A percentile compares a stretch with the other conserved stretches of the same genome.
Evolutionary conservation across 163 green algal species (phyloP).

Genomic region (Chlorella variabilis): DNA sequence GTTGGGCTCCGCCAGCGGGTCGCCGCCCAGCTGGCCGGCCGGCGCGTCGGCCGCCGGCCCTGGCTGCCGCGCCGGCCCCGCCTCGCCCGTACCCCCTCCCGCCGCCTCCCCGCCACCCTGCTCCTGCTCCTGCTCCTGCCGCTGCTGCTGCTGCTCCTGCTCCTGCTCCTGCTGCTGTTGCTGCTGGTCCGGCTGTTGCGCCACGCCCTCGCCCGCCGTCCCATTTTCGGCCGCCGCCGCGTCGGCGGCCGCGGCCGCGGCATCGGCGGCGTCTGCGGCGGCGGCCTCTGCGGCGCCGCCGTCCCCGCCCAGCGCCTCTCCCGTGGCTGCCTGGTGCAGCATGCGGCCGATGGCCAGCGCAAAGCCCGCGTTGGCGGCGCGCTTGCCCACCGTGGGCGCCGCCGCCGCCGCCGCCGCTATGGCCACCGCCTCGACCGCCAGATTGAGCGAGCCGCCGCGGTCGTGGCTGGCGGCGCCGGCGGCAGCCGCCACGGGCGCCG

Average conservation of each 20-base stretch:
- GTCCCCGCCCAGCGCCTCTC: slow-evolving; percentile 6
- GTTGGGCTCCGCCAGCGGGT: not conserved
- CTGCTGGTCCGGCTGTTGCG: no score
- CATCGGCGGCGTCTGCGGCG: not conserved
- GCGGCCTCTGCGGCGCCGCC: no score
- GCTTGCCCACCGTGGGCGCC: slow-evolving; percentile 27
- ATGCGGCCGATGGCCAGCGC: slow-evolving; percentile 22
- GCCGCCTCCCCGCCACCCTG: no score
- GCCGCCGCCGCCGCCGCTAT: not conserved
- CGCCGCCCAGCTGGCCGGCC: not conserved
- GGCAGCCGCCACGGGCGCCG: not conserved
- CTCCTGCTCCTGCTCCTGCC: no score
- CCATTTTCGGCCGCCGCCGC: no score
- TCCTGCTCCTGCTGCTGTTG: no score
- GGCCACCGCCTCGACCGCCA: not conserved
- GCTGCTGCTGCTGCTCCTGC: no score
- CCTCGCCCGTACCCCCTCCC: not conserved
- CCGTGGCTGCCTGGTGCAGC: slow-evolving; percentile 10
- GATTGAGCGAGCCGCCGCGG: not conserved
- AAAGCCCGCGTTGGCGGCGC: slow-evolving; percentile 33
- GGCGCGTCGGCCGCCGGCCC: not conserved
- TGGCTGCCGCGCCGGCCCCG: not conserved
- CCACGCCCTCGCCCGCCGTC: no score
- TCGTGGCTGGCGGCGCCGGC: not conserved
- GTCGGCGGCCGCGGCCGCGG: not conserved